Percentiles rank a stretch among this genome's conserved stretches.
These are phyloP conservation scores for Solanum chacoense DNA, from an alignment of 305 asterid genomes.

Conservation along the genomic window DNA sequence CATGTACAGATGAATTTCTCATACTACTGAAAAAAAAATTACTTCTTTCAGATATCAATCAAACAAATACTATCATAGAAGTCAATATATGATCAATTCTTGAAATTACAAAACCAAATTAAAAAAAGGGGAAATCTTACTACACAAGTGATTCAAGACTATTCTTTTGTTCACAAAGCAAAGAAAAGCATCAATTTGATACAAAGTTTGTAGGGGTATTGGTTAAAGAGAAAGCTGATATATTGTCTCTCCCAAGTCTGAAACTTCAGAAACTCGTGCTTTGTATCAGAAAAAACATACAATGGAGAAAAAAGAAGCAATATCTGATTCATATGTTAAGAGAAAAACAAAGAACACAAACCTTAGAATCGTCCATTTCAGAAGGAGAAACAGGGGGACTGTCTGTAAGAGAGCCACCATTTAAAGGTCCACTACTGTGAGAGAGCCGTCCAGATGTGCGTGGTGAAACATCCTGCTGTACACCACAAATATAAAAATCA, in stretches of 20 bases:
- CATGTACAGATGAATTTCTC: background rate
- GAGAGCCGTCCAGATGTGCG: slow-evolving; percentile 88
- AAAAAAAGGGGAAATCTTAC: background rate
- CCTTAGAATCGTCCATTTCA: slow-evolving; percentile 75
- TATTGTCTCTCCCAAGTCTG: slow-evolving; percentile 1
- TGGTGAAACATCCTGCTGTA: slow-evolving; percentile 89
- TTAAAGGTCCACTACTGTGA: slow-evolving; percentile 90
- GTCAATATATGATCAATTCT: background rate
- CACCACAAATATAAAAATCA: slow-evolving; percentile 6
- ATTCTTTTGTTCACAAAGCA: slow-evolving; percentile 5
- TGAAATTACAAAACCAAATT: background rate
- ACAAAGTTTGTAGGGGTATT: slow-evolving; percentile 1
- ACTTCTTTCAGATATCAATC: background rate
- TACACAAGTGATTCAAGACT: slow-evolving; percentile 4
- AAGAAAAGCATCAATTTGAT: slow-evolving; percentile 24
- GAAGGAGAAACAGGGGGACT: slow-evolving; percentile 91
- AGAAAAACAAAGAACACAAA: slow-evolving; percentile 5
- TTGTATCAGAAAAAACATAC: slow-evolving; percentile 9
- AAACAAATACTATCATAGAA: background rate
- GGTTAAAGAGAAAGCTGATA: slow-evolving; percentile 53
- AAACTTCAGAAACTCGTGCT: slow-evolving; percentile 37
- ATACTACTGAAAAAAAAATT: background rate
- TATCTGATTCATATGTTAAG: background rate
- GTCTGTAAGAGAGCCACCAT: slow-evolving; percentile 74
- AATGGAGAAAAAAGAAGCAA: background rate